A percentile compares a stretch with the other conserved stretches of the same genome.
phyloP scores from a whole-genome alignment of 2,329 filamentous ascomycete genomes.

The Laburnicola sp. region DNA sequence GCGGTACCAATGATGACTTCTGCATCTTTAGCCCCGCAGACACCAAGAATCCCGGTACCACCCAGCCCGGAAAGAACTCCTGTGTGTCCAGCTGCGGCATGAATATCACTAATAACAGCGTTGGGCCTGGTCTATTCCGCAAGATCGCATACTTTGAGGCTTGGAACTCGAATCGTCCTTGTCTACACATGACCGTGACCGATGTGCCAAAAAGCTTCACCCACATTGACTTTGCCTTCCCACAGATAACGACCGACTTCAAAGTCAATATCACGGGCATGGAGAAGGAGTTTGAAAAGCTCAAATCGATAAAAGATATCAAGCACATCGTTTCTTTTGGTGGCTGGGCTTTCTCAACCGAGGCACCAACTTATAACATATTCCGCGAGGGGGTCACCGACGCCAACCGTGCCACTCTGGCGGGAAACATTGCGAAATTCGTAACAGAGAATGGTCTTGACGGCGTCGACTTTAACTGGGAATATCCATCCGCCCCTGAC shows the following conservation, averaged over 20 bases:
- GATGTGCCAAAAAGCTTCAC: slow-evolving; percentile 11
- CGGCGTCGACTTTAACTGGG: slow-evolving; percentile 48
- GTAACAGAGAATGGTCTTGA: slow-evolving; percentile 27
- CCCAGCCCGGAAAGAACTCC: slow-evolving; percentile 1
- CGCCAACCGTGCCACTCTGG: slow-evolving; percentile 44
- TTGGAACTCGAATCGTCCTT: slow-evolving; percentile 14
- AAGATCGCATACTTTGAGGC: slow-evolving; percentile 16
- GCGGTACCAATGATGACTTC: slow-evolving; percentile 52
- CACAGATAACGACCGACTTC: slow-evolving; percentile 5
- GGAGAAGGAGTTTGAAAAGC: slow-evolving; percentile 9
- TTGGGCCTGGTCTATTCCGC: neutral
- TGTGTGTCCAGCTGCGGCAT: slow-evolving; percentile 11
- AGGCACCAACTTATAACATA: slow-evolving; percentile 43
- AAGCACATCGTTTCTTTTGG: slow-evolving; percentile 52
- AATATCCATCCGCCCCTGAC: neutral
- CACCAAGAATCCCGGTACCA: neutral
- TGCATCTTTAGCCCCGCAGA: slow-evolving; percentile 35
- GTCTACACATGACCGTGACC: slow-evolving; percentile 13
- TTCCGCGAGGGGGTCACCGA: slow-evolving; percentile 44
- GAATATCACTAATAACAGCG: slow-evolving; percentile 1
- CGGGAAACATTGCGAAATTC: slow-evolving; percentile 28
- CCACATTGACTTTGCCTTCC: slow-evolving; percentile 22
- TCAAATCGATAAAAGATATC: slow-evolving; percentile 16
- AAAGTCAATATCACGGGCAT: slow-evolving; percentile 2
- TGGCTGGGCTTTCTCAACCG: slow-evolving; percentile 51